Conservation (phyloP, 2,329 filamentous ascomycete genomes). For the Grosmannia huntii region DNA sequence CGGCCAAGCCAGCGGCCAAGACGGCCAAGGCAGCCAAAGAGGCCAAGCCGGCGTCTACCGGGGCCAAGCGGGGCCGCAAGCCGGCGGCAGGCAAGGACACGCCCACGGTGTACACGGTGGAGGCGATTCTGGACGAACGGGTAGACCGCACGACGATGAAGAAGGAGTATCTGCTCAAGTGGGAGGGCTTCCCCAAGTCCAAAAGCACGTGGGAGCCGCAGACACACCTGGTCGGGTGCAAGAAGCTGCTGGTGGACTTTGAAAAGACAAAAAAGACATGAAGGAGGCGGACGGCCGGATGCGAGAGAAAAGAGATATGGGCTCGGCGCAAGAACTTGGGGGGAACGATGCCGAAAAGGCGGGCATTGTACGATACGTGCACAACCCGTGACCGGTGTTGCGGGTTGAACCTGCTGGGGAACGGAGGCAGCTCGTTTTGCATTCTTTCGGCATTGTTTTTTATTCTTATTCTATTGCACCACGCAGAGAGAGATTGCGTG, state of each 20-base stretch:
- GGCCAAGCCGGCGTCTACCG: not conserved
- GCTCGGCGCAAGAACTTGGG: no score
- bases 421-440: no score
- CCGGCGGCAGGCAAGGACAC: not conserved
- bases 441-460: no score
- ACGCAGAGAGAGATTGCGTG: no score
- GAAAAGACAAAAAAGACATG: constrained; percentile 17
- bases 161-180: constrained; percentile 37
- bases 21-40: not conserved
- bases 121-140: constrained; percentile 29
- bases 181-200: constrained; percentile 31
- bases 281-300: not conserved
- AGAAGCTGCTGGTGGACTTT: constrained; percentile 22
- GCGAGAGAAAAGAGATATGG: not conserved
- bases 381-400: no score
- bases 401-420: no score
- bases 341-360: no score
- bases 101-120: constrained; percentile 29
- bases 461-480: no score
- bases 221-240: constrained; percentile 28
- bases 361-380: no score
- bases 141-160: constrained; percentile 24
- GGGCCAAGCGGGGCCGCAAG: not conserved
- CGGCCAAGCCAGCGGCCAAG: not conserved
- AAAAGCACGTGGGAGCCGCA: constrained; percentile 43